Conservation (phyloP, 345 rosid genomes). For the Physaria fendleri region DNA sequence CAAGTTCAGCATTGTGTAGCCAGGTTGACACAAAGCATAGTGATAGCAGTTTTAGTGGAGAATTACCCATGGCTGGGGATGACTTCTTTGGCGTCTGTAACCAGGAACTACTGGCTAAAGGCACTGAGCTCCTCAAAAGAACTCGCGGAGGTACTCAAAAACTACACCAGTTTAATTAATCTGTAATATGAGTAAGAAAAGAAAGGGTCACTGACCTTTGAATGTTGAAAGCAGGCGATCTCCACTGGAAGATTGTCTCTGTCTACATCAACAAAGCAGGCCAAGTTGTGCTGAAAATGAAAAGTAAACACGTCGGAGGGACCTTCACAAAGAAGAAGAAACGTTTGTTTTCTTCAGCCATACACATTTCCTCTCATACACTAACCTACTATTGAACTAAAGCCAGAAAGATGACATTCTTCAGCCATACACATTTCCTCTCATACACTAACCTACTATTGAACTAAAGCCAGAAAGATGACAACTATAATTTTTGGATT, state of each 20-base stretch:
- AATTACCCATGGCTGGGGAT: constrained; percentile 46
- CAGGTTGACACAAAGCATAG: constrained; percentile 33
- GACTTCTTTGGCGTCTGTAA: constrained; percentile 50
- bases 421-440: neutral
- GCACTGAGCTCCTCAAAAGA: constrained; percentile 82
- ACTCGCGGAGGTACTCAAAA: constrained; percentile 64
- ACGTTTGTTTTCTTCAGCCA: constrained; percentile 3
- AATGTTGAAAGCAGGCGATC: constrained; percentile 56
- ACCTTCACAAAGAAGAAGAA: constrained; percentile 86
- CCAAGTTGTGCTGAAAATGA: constrained; percentile 82
- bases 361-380: neutral
- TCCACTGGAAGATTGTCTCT: constrained; percentile 91
- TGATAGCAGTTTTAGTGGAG: constrained; percentile 45
- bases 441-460: neutral
- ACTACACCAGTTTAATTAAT: neutral
- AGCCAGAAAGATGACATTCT: neutral
- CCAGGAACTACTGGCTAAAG: constrained; percentile 72
- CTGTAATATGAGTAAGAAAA: neutral
- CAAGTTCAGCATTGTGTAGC: constrained; percentile 37
- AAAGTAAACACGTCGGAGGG: constrained; percentile 78
- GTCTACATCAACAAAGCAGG: constrained; percentile 63
- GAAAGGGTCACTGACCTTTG: neutral
- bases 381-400: neutral
- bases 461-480: neutral
- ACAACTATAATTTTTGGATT: neutral